A percentile compares a stretch with the other conserved stretches of the same genome.
These are phyloP conservation scores for Allium cepa DNA, from an alignment of 106 monocot species.

Conservation along the genomic window DNA sequence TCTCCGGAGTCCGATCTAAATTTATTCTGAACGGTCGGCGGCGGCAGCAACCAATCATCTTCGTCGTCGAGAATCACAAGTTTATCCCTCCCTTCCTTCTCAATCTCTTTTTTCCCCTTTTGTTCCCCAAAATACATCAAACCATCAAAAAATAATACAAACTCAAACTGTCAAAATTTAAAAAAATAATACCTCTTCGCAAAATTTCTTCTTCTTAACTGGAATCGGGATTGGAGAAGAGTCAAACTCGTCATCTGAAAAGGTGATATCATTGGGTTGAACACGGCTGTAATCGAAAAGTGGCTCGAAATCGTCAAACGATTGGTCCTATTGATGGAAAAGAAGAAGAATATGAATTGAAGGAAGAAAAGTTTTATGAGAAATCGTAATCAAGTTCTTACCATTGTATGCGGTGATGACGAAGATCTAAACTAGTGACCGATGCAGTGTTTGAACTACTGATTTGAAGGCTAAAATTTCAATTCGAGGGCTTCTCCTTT, in stretches of 20 bases:
- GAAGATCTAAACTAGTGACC: no score
- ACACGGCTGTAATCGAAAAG: constrained; percentile 87
- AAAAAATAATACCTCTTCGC: constrained; percentile 2
- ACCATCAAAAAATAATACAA: background rate
- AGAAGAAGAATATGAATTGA: background rate
- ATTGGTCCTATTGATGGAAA: constrained; percentile 14
- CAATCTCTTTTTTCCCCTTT: constrained; percentile 4
- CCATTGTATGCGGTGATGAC: no score
- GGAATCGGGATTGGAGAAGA: constrained; percentile 2
- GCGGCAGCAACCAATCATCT: constrained; percentile 65
- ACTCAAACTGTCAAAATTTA: background rate
- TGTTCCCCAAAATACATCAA: background rate
- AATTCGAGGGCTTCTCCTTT: no score
- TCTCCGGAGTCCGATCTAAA: constrained; percentile 7
- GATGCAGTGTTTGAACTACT: no score
- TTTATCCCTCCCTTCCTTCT: background rate
- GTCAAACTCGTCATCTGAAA: constrained; percentile 14
- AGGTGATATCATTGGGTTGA: constrained; percentile 33
- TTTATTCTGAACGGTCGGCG: constrained; percentile 25
- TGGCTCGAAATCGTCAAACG: constrained; percentile 56
- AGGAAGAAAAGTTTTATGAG: no score
- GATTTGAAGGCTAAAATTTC: no score
- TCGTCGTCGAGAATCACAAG: constrained; percentile 32
- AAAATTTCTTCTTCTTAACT: constrained; percentile 4
- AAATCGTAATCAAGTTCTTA: no score